Conservation (phyloP, 257 asterid species). For the Solanum tacnaense region DNA sequence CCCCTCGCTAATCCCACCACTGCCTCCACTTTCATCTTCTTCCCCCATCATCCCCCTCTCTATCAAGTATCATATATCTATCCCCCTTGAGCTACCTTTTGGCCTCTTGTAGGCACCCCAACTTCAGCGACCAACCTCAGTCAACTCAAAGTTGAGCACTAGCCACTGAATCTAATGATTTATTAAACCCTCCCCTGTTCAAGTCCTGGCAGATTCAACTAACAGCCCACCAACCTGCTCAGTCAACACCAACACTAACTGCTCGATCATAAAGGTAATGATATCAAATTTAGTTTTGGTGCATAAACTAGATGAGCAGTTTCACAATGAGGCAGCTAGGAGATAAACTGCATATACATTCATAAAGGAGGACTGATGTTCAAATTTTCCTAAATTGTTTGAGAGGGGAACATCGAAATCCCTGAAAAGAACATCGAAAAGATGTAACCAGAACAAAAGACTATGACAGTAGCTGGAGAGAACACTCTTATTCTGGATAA, state of each 20-base stretch:
- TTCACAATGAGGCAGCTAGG: not conserved
- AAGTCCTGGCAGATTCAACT: not conserved
- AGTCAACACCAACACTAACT: not conserved
- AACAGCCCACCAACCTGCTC: not conserved
- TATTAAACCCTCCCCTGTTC: not conserved
- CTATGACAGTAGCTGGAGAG: not conserved
- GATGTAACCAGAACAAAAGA: not conserved
- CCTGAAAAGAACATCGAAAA: not conserved
- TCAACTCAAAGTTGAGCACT: not conserved
- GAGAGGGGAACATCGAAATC: not conserved
- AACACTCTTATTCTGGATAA: not conserved
- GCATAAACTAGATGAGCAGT: not conserved
- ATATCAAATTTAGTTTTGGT: not conserved
- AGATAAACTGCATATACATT: not conserved
- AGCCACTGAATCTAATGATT: not conserved
- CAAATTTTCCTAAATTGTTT: not conserved
- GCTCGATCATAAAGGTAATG: not conserved
- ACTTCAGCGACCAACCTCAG: not conserved
- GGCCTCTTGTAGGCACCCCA: not conserved
- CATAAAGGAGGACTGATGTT: not conserved
- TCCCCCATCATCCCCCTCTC: not conserved
- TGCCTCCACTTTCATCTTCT: not conserved
- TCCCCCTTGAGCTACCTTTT: not conserved
- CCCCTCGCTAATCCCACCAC: not conserved
- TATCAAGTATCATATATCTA: not conserved